Evolutionary conservation across 208 protist genomes (phyloP), one percentile per base, ranked within the genome.

Genomic region (Leishmania mexicana): DNA sequence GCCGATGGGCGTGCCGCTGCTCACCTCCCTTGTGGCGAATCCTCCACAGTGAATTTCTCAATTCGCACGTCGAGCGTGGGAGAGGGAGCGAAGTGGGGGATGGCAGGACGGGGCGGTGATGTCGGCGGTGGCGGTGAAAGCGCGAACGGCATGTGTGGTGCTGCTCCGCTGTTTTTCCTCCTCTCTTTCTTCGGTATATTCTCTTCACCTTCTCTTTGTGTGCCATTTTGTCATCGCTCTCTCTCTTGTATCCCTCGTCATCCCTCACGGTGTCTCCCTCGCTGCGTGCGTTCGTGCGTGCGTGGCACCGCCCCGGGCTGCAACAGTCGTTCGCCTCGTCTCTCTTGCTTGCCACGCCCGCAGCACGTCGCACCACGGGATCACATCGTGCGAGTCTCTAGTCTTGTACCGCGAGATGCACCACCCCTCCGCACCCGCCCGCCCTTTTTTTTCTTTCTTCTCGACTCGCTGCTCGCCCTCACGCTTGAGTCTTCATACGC

Each of bases 31-130:
- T 53, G 15, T 24, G 47, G n/a, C 58, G 24, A 62, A 10, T 58
- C 57, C 45, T 74, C 51, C 17, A 19, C 24, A 60, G 47, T 54
- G 77, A 73, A 82, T 83, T 83, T 83, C 45, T 83, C 72, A 83
- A 83, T 85, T 80, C 72, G 24, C 2, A 21, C 24, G 45, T 42
- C 24, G 17, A 53, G 38, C 21, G 21, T 21, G 40, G n/a, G 67
- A 45, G 31, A 47, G 67, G 28, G 8, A 35, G 11, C 19, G 70
- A 35, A n/a, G 38, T 8, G 40, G 19, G 24, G 28, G 24, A 28
- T 15, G 28, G 28, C 6, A 0, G 0, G 24, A 28, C 28, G 6
- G 4, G 57, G 57, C 57, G 57, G 53, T 58, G 53, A 58, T 15
- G 53, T 58, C 4, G 53, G 6, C 7, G 6, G 11, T 28, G 21